Conservation (phyloP, 225 moss, liverwort and hornwort species). For the Ulota crispa region DNA sequence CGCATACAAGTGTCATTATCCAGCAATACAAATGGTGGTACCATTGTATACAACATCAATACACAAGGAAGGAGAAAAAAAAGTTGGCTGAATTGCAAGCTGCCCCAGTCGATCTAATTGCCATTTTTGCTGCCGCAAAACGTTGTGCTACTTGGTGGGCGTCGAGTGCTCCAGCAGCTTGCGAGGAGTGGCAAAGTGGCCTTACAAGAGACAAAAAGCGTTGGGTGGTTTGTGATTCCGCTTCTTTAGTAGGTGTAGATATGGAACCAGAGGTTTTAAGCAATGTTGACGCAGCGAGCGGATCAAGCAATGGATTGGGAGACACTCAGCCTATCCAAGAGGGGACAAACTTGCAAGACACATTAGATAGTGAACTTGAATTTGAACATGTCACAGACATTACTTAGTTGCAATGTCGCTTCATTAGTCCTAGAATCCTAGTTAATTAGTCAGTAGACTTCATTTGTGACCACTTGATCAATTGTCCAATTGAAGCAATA, state of each 20-base stretch:
- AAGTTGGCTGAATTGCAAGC: accelerated
- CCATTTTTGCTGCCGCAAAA: not conserved
- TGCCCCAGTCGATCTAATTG: accelerated
- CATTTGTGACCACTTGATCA: not conserved
- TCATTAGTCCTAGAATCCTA: no score
- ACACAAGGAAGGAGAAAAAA: not conserved
- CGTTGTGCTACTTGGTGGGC: not conserved
- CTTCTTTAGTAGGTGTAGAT: not conserved
- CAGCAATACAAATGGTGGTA: not conserved
- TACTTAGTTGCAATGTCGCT: not conserved
- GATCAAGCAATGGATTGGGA: not conserved
- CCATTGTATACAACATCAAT: not conserved
- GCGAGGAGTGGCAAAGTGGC: not conserved
- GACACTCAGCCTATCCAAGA: not conserved
- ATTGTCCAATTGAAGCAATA: no score
- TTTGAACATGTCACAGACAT: not conserved
- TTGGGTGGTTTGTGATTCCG: not conserved
- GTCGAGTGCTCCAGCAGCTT: not conserved
- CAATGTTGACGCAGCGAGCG: accelerated
- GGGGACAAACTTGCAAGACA: not conserved
- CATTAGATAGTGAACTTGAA: not conserved
- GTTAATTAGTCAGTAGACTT: no score
- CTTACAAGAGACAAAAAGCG: accelerated
- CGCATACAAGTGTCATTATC: not conserved
- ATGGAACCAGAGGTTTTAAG: not conserved